These are phyloP conservation scores for Populus alba DNA, from an alignment of 345 rosid genomes.

Conservation along the genomic window DNA sequence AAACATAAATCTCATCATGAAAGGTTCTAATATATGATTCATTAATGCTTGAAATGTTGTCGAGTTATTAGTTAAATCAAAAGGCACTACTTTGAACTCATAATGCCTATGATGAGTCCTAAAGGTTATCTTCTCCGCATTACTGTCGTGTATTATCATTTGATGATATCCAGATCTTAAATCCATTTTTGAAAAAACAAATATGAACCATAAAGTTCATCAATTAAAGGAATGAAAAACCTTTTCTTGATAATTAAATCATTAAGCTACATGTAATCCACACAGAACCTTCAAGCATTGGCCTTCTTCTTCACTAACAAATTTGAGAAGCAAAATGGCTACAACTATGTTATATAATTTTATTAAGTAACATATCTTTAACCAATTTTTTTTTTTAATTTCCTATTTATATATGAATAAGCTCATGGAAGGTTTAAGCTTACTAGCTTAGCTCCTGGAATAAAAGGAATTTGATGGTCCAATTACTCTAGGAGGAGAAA, in stretches of 20 bases:
- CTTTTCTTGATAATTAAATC: not conserved
- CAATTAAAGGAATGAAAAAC: not conserved
- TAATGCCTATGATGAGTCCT: not conserved
- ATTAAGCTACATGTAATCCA: not conserved
- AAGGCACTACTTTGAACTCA: not conserved
- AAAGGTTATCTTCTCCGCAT: not conserved
- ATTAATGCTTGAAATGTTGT: too few species aligned
- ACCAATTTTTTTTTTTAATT: too few species aligned
- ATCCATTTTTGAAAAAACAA: not conserved
- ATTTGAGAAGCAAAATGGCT: too few species aligned
- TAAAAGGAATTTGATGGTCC: too few species aligned
- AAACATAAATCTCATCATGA: too few species aligned
- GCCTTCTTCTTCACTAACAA: not conserved
- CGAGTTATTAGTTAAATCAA: not conserved
- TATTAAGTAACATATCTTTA: too few species aligned
- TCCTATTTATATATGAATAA: too few species aligned
- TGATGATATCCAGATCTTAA: not conserved
- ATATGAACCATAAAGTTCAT: not conserved
- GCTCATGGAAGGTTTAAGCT: too few species aligned
- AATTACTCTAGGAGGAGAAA: too few species aligned
- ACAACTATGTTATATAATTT: too few species aligned
- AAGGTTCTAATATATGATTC: too few species aligned
- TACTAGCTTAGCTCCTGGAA: too few species aligned
- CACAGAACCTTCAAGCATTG: not conserved
- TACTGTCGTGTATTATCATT: fast-evolving